Evolutionary conservation across 2,329 filamentous ascomycete species (phyloP).

Genomic region (Colletotrichum tropicale): DNA sequence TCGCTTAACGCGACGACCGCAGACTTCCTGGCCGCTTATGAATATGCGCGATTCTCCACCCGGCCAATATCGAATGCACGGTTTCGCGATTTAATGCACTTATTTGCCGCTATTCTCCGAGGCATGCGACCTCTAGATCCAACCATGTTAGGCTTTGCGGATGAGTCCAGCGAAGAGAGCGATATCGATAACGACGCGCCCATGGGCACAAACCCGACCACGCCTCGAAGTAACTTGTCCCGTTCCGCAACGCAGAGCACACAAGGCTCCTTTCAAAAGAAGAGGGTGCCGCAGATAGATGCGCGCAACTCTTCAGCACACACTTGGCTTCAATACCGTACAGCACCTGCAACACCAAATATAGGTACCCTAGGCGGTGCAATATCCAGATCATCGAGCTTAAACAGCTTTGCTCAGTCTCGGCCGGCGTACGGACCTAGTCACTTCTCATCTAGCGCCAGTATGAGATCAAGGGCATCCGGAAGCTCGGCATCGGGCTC

Average conservation of each 20-base stretch:
- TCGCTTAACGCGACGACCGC: slow-evolving; percentile 44
- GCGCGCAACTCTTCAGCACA: slow-evolving; percentile 46
- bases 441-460: slow-evolving; percentile 41
- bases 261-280: slow-evolving; percentile 27
- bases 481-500: slow-evolving; percentile 38
- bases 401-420: slow-evolving; percentile 46
- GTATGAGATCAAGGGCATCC: slow-evolving; percentile 41
- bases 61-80: slow-evolving; percentile 68
- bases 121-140: slow-evolving; percentile 72
- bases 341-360: slow-evolving; percentile 56
- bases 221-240: slow-evolving; percentile 35
- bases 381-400: slow-evolving; percentile 41
- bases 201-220: slow-evolving; percentile 44
- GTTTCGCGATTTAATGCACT: slow-evolving; percentile 81
- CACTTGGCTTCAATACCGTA: slow-evolving; percentile 51
- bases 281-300: slow-evolving; percentile 26
- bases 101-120: slow-evolving; percentile 81
- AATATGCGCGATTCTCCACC: slow-evolving; percentile 82
- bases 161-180: slow-evolving; percentile 36
- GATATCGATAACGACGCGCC: slow-evolving; percentile 53
- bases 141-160: slow-evolving; percentile 45
- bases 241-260: slow-evolving; percentile 33
- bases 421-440: slow-evolving; percentile 43
- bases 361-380: slow-evolving; percentile 43
- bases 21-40: slow-evolving; percentile 79